Evolutionary conservation across 108 stramenopile species (phyloP), one percentile per base, ranked within the genome.

Genomic region (Nannochloropsis gaditana): DNA sequence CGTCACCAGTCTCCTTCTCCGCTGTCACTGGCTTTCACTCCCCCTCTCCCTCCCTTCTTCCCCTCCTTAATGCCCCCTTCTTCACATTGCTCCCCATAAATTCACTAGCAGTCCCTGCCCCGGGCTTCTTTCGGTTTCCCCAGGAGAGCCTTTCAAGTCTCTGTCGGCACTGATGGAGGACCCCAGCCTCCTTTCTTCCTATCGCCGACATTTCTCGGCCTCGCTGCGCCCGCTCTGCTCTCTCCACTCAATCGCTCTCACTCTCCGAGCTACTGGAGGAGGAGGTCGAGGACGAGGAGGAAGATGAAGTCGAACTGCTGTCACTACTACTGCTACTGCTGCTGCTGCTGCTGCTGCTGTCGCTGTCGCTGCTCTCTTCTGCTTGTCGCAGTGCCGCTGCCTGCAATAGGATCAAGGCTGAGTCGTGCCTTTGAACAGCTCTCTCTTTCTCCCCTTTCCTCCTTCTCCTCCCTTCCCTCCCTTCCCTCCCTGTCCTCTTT

Each of bases 291-390:
- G n/a, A 50, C 10, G 47, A 50, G 47, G 47, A 50, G 47, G 47
- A 50, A 50, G 47, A 50, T 11, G 10, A 9, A 11, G 86, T 80
- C 17, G 17, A 9, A n/a, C 80, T 80, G 21, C 80, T 80, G 80
- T n/a, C 21, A n/a, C 80, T 80, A 21, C 80, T 21, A 80, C 80
- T 80, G 80, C 80, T 80, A 21, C 80, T 80, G 80, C 80, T 80
- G 80, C 80, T 80, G n/a, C n/a, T 21, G 80, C 80, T 80, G 80
- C 80, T 80, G 80, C 80, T 80, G 80, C 80, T 80, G 80, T n/a
- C 21, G 80, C 80, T 80, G 80, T 21, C 21, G 80, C 21, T 21
- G 80, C 80, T 80, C 21, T 80, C 80, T 50, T 9, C 80, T 80
- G 80, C 80, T 21, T 11, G 80, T n/a, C 21, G 10, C 19, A 50